A percentile compares a stretch with the other conserved stretches of the same genome.
Evolutionary conservation across 441 rosid genomes (phyloP).

Genomic region (Gossypium aridum): DNA sequence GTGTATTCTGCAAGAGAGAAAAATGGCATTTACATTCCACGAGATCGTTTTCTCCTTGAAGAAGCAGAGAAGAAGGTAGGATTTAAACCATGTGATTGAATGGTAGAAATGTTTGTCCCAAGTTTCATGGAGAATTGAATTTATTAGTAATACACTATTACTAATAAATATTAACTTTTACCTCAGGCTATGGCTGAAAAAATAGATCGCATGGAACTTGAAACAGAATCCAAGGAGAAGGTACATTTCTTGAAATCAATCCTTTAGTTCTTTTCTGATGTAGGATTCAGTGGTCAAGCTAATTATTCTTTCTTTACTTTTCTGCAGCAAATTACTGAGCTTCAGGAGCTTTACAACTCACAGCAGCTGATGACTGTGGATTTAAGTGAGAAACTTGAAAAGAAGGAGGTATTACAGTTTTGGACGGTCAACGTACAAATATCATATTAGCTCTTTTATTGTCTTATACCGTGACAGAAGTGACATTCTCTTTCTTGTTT

Average conservation of each 20-base stretch:
- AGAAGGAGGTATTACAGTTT: constrained; percentile 53
- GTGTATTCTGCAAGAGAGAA: constrained; percentile 98
- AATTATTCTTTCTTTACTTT: not conserved
- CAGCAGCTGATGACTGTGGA: constrained; percentile 64
- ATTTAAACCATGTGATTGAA: not conserved
- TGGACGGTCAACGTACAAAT: constrained; percentile 1
- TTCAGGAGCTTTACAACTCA: constrained; percentile 74
- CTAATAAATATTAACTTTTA: constrained; percentile 12
- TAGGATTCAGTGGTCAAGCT: too few species aligned
- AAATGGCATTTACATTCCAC: constrained; percentile 92
- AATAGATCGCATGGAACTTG: constrained; percentile 87
- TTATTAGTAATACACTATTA: not conserved
- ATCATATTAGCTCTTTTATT: not conserved
- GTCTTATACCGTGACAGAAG: not conserved
- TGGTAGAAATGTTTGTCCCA: not conserved
- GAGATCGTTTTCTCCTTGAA: constrained; percentile 86
- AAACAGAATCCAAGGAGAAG: constrained; percentile 81
- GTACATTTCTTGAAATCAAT: constrained; percentile 21
- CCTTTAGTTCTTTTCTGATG: too few species aligned
- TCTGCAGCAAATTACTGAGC: constrained; percentile 70
- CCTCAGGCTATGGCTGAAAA: constrained; percentile 94
- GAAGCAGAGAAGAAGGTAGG: constrained; percentile 95
- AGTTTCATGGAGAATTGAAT: constrained; percentile 10
- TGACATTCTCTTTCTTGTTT: too few species aligned
- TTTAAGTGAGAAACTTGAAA: constrained; percentile 66